phyloP scores from a whole-genome alignment of 2,329 filamentous ascomycete genomes.

The Monilinia laxa region DNA sequence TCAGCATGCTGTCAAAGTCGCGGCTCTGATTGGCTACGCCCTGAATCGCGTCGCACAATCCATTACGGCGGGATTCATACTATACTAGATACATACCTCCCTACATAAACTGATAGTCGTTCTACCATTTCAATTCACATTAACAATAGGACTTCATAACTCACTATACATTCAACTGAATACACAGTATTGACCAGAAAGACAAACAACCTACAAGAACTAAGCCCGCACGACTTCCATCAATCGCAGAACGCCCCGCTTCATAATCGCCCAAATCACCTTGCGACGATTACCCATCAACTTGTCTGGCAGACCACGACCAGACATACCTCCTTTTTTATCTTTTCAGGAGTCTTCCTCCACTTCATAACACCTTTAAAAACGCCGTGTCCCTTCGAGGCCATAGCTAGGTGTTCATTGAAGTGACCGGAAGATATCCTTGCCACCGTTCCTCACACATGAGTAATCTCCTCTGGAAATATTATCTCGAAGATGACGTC shows the following conservation, averaged over 20 bases:
- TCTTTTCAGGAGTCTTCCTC: slow-evolving; percentile 43
- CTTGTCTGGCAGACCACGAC: slow-evolving; percentile 25
- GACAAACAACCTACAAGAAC: neutral
- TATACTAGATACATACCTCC: neutral
- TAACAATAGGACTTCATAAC: neutral
- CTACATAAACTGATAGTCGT: neutral
- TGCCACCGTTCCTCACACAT: slow-evolving; percentile 58
- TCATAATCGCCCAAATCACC: slow-evolving; percentile 9
- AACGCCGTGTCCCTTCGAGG: slow-evolving; percentile 80
- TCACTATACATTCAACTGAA: neutral
- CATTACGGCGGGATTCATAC: neutral
- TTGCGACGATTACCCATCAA: slow-evolving; percentile 5
- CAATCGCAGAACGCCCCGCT: slow-evolving; percentile 15
- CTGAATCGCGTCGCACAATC: slow-evolving; percentile 11
- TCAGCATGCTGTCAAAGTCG: slow-evolving; percentile 8
- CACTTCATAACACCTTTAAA: slow-evolving; percentile 75
- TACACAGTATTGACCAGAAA: neutral
- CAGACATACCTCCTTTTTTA: slow-evolving; percentile 14
- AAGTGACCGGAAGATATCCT: slow-evolving; percentile 39
- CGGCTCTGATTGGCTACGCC: slow-evolving; percentile 1
- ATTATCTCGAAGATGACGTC: slow-evolving; percentile 96
- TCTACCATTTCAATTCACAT: slow-evolving; percentile 1
- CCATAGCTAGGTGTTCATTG: slow-evolving; percentile 76
- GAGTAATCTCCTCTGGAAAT: slow-evolving; percentile 97
- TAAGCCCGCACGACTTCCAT: neutral